Base-by-base conservation (phyloP, 768 basidiomycete genomes). In the Auriculariales sp. region DNA sequence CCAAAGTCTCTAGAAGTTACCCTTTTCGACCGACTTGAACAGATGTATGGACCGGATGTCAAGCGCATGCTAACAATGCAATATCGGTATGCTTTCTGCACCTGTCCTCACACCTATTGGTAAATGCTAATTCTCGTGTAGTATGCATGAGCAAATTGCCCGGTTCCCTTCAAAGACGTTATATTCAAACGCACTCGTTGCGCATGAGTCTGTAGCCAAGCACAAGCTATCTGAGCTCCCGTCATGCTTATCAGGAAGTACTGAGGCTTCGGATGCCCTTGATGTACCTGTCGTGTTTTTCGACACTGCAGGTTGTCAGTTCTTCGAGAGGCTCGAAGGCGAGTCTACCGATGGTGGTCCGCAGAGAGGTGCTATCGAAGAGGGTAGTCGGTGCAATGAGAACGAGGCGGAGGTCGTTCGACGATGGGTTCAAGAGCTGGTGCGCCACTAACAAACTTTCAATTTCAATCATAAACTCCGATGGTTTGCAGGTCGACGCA, bases 251-350 rank as follows among this genome's bases (percentile, higher is more conserved):
- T 64, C 70, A 2, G 66, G 63, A 24, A 80, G 82, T 33, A 88
- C 83, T 14, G 80, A 85, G 31, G 68, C 73, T 39, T 78, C 75
- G 53, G 94, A 94, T 49, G 63, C 77, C 3, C 66, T 97, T n/a
- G 74, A 70, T 3, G 84, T 74, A 0, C 87, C 90, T 0, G 76
- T 97, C 2, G 78, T 93, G 2, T 99, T 98, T 62, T 89, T 88
- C 56, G 95, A 99, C 60, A 99, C 92, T 0, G 78, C 87, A 3
- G 91, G 92, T 0, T 92, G 88, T 56, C 91, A 95, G 61, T 94
- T 88, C 58, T 95, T 81, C 58, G 95, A 98, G 61, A 69, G 88
- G 14, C 54, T 59, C 1, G 64, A 65, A 10, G 60, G 78, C 0
- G 84, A 88, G 28, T 81, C 74, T 0, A 81, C 82, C 50, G 53